These are phyloP conservation scores for Eustoma russellianum DNA, from an alignment of 257 asterid genomes.

Conservation along the genomic window DNA sequence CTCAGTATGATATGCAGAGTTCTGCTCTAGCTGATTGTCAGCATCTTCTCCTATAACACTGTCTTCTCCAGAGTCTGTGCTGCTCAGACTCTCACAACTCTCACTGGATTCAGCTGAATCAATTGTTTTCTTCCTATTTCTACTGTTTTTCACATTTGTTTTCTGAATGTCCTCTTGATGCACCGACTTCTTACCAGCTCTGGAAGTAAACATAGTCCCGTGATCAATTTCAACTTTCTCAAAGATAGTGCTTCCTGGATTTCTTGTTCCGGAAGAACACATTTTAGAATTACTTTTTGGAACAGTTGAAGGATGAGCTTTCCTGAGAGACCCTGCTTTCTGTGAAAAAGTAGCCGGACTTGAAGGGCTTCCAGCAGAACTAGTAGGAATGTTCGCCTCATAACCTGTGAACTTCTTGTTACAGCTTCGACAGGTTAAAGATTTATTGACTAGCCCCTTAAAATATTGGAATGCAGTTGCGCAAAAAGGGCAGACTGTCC, in stretches of 20 bases:
- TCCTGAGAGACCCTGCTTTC: conserved; percentile 7
- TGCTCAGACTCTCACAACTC: conserved; percentile 13
- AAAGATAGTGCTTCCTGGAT: background rate
- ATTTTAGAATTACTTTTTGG: conserved; percentile 5
- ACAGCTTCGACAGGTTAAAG: conserved; percentile 21
- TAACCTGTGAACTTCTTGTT: conserved; percentile 11
- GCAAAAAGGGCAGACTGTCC: conserved; percentile 36
- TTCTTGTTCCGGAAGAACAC: conserved; percentile 1
- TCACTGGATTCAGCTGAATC: conserved; percentile 17
- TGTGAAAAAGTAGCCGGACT: conserved; percentile 13
- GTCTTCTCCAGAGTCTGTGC: conserved; percentile 12
- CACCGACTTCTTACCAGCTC: background rate
- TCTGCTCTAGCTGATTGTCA: conserved; percentile 11
- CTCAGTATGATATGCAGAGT: conserved; percentile 8
- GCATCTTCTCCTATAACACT: conserved; percentile 5
- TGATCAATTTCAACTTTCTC: conserved; percentile 1
- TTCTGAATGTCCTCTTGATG: background rate
- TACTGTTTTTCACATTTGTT: background rate
- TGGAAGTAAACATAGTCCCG: conserved; percentile 3
- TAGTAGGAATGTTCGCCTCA: conserved; percentile 20
- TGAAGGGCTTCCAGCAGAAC: conserved; percentile 1
- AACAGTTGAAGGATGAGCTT: conserved; percentile 2
- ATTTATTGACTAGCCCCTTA: conserved; percentile 11
- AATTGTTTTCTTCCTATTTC: conserved; percentile 14
- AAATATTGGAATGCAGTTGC: conserved; percentile 15